Evolutionary conservation across 2,329 filamentous ascomycete genomes (phyloP).

Genomic region (Dichotomopilus funicola): DNA sequence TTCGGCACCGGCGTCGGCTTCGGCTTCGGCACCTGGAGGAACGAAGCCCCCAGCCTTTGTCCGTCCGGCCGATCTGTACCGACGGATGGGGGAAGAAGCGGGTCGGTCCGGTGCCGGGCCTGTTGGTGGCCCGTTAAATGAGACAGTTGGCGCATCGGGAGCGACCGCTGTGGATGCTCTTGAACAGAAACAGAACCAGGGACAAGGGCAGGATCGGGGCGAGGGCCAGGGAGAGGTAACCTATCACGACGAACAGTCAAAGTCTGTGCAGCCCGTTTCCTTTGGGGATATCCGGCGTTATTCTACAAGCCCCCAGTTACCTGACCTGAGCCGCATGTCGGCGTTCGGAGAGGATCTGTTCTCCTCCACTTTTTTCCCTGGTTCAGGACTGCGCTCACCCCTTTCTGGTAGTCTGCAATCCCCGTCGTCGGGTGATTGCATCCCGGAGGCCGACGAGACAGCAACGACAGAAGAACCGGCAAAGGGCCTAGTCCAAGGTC

Average conservation of each 20-base stretch:
- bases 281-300: constrained; percentile 27
- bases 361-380: constrained; percentile 29
- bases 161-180: no score
- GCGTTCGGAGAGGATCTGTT: constrained; percentile 56
- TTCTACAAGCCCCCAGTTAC: constrained; percentile 52
- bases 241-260: constrained; percentile 2
- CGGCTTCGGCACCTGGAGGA: no score
- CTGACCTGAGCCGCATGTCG: constrained; percentile 52
- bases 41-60: constrained; percentile 51
- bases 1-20: constrained; percentile 25
- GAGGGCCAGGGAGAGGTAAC: no score
- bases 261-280: constrained; percentile 5
- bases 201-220: no score
- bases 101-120: constrained; percentile 51
- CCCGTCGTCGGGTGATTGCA: neutral
- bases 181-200: no score
- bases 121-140: constrained; percentile 22
- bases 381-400: constrained; percentile 14
- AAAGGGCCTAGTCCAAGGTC: no score
- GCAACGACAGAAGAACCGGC: neutral
- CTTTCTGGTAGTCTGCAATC: constrained; percentile 1
- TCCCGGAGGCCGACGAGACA: neutral
- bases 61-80: constrained; percentile 71
- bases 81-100: constrained; percentile 60
- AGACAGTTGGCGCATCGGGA: no score